Evolutionary conservation across 148 eudicot species (phyloP).

Genomic region (Rhododendron ovatum): DNA sequence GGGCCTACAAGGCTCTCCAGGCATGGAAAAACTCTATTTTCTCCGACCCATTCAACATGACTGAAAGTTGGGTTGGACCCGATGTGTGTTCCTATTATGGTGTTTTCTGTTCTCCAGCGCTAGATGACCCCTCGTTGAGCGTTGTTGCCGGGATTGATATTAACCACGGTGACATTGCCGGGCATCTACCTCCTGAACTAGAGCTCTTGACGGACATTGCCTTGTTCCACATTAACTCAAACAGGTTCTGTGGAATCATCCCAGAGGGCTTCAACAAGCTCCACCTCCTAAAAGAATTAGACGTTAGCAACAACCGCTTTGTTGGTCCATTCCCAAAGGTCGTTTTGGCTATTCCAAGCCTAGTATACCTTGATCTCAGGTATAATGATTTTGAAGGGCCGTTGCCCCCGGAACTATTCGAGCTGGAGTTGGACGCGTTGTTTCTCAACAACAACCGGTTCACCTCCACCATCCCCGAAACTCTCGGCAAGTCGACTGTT

Average conservation of each 20-base stretch:
- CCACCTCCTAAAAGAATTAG: constrained; percentile 32
- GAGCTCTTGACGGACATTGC: constrained; percentile 15
- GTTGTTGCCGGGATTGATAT: constrained; percentile 19
- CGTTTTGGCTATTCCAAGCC: background rate
- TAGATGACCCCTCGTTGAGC: constrained; percentile 3
- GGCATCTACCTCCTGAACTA: constrained; percentile 15
- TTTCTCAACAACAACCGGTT: constrained; percentile 69
- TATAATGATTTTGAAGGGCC: constrained; percentile 22
- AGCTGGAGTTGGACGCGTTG: constrained; percentile 51
- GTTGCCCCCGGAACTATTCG: constrained; percentile 32
- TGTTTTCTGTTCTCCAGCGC: constrained; percentile 14
- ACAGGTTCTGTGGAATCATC: constrained; percentile 21
- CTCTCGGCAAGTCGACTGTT: constrained; percentile 52
- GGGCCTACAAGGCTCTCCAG: constrained; percentile 7
- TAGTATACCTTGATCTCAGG: constrained; percentile 15
- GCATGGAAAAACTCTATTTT: constrained; percentile 1
- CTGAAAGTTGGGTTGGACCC: constrained; percentile 4
- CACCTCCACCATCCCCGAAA: constrained; percentile 49
- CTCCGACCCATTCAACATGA: constrained; percentile 3
- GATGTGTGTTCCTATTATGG: constrained; percentile 18
- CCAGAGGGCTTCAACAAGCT: constrained; percentile 9
- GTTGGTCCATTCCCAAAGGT: constrained; percentile 18
- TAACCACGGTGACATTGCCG: constrained; percentile 17
- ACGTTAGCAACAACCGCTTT: constrained; percentile 73
- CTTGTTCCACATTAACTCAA: constrained; percentile 15